Conservation (phyloP, 768 basidiomycete genomes). For the Galerina sulciceps region DNA sequence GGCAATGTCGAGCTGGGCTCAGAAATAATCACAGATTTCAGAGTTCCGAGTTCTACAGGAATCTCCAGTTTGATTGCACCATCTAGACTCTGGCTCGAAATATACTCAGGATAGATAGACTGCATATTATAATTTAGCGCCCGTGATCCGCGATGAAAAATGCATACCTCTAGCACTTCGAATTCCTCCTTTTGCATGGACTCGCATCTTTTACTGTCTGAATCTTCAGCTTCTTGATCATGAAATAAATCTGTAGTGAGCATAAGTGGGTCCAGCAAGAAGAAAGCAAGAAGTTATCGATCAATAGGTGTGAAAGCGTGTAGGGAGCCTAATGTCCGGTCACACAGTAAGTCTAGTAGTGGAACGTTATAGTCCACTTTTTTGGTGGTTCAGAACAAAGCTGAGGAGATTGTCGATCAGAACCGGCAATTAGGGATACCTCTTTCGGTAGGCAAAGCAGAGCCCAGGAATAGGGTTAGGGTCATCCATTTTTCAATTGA, state of each 20-base stretch:
- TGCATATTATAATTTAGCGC: conserved; percentile 26
- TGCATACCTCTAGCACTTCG: conserved; percentile 62
- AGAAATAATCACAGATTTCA: conserved; percentile 43
- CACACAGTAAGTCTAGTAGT: too few species aligned
- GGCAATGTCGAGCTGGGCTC: conserved; percentile 21
- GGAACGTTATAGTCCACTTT: too few species aligned
- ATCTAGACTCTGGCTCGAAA: conserved; percentile 46
- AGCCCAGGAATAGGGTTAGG: conserved; percentile 15
- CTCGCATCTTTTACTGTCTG: conserved; percentile 25
- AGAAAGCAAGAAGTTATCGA: neutral
- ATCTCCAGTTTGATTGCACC: conserved; percentile 61
- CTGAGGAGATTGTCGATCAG: neutral
- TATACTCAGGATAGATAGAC: conserved; percentile 82
- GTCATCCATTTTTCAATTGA: too few species aligned
- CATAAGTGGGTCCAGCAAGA: neutral
- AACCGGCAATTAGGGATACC: neutral
- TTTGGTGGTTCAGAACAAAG: too few species aligned
- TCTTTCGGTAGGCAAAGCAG: neutral
- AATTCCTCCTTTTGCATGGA: conserved; percentile 58
- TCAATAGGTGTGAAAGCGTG: too few species aligned
- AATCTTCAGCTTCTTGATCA: neutral
- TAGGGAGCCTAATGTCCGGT: too few species aligned
- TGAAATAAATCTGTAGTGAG: neutral
- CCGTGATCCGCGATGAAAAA: neutral
- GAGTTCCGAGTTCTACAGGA: conserved; percentile 60